Evolutionary conservation across 23 red algal species (phyloP), one percentile per base, ranked within the genome.

Genomic region (Gracilariopsis chorda): DNA sequence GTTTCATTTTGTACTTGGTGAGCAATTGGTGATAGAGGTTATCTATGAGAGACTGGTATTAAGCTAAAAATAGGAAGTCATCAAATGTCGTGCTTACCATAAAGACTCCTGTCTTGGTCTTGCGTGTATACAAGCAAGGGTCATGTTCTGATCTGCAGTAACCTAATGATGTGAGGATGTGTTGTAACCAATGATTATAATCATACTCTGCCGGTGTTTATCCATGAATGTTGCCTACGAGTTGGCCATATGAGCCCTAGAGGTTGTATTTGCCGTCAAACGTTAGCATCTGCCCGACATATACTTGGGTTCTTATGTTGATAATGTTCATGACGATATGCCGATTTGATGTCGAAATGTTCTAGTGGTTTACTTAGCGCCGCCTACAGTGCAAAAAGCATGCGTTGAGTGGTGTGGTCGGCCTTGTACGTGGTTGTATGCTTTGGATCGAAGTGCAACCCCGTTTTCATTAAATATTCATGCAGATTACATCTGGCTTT

Each of bases 381-480:
- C 49, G 76, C 39, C 25, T 51, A 9, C 19, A 80, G 42, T 28
- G 76, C 76, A 27, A 55, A 21, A 47, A 80, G 19, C 46, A 80
- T 0, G 32, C 76, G 30, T 32, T 30, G n/a, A n/a, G 49, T 55
- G 44, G 46, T 57, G 32, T 34, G 48, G 76, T 80, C 17, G n/a
- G 42, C 76, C 36, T 21, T 80, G 76, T 14, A 57, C 46, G 76
- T 30, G 21, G 80, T 2, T 19, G 80, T 84, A 29, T 68, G 30
- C 10, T 23, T 21, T 19, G 80, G 32, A 46, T 84, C 29, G 80
- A 21, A 84, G 46, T 84, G 80, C 19, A 68, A 17, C 30, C 59
- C 59, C 28, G 80, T 51, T 67, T 67, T 84, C 80, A 84, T 67
- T 30, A 35, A 0, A 42, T 84, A 51, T 30, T 57, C 80, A 49